phyloP scores from a whole-genome alignment of 1,139 yeast species.

The Pichia sp. region DNA sequence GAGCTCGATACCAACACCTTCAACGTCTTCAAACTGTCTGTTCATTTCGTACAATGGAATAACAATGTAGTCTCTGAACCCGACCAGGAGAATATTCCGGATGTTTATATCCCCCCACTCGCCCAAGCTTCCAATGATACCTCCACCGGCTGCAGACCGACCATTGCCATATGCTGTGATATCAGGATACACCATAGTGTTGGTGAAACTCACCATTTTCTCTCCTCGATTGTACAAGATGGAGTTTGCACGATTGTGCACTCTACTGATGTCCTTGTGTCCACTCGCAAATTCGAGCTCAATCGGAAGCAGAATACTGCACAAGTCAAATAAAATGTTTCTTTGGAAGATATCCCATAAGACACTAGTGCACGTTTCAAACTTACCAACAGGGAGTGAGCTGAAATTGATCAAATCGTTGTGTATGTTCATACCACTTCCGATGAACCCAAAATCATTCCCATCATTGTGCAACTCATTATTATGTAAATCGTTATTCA shows the following conservation, averaged over 20 bases:
- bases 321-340: slow-evolving; percentile 53
- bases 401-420: slow-evolving; percentile 9
- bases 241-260: slow-evolving; percentile 13
- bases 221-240: slow-evolving; percentile 15
- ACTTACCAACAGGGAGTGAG: slow-evolving; percentile 19
- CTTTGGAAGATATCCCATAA: slow-evolving; percentile 58
- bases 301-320: slow-evolving; percentile 59
- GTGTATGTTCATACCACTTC: not conserved
- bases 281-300: slow-evolving; percentile 41
- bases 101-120: slow-evolving; percentile 22
- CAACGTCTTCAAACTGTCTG: slow-evolving; percentile 29
- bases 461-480: not conserved
- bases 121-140: slow-evolving; percentile 17
- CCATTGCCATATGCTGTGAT: slow-evolving; percentile 2
- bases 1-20: slow-evolving; percentile 10
- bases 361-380: slow-evolving; percentile 36
- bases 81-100: slow-evolving; percentile 33
- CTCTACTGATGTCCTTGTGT: slow-evolving; percentile 9
- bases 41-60: slow-evolving; percentile 45
- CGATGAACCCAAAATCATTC: not conserved
- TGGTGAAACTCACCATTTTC: slow-evolving; percentile 14
- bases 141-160: too few relatives aligned
- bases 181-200: slow-evolving; percentile 17
- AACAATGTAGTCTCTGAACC: slow-evolving; percentile 50
- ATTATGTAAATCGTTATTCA: not conserved